Percentiles rank a stretch among this genome's conserved stretches.
Evolutionary conservation across 768 basidiomycete genomes (phyloP).

Genomic region (Russula emetica): DNA sequence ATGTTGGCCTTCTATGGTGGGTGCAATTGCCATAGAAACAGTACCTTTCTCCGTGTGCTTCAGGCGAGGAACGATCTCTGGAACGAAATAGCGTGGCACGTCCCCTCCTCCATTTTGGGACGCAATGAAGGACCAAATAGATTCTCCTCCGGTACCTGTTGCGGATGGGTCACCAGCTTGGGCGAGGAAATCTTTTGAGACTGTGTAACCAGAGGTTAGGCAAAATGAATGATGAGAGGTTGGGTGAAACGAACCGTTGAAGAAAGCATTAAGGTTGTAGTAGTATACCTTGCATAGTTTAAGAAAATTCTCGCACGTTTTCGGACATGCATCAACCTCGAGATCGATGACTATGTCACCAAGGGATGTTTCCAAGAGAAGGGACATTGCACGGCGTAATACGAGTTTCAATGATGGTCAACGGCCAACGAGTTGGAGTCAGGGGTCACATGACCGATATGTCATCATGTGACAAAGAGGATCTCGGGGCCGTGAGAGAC

Average conservation of each 20-base stretch:
- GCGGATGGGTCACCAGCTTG: conserved; percentile 97
- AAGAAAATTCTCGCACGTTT: conserved; percentile 91
- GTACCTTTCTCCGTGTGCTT: conserved; percentile 86
- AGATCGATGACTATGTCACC: conserved; percentile 97
- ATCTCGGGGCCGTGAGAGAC: no score
- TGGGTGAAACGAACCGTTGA: conserved; percentile 65
- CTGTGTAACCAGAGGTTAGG: conserved; percentile 40
- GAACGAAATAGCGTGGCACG: conserved; percentile 78
- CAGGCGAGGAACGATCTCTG: conserved; percentile 71
- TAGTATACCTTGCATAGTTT: conserved; percentile 97
- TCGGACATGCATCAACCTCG: conserved; percentile 85
- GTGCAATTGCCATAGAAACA: conserved; percentile 96
- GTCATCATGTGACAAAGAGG: not conserved
- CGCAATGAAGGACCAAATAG: conserved; percentile 72
- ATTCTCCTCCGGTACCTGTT: conserved; percentile 90
- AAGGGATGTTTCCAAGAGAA: conserved; percentile 92
- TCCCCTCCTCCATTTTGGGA: conserved; percentile 39
- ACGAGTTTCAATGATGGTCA: no score
- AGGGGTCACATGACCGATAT: not conserved
- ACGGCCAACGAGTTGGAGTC: not conserved
- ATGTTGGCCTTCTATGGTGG: conserved; percentile 55
- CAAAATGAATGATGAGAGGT: not conserved
- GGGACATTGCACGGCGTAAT: conserved; percentile 64
- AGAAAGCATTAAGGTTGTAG: conserved; percentile 96
- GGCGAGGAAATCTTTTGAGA: conserved; percentile 95